phyloP scores from a whole-genome alignment of 208 protist genomes.

The Trypanosoma rangeli region DNA sequence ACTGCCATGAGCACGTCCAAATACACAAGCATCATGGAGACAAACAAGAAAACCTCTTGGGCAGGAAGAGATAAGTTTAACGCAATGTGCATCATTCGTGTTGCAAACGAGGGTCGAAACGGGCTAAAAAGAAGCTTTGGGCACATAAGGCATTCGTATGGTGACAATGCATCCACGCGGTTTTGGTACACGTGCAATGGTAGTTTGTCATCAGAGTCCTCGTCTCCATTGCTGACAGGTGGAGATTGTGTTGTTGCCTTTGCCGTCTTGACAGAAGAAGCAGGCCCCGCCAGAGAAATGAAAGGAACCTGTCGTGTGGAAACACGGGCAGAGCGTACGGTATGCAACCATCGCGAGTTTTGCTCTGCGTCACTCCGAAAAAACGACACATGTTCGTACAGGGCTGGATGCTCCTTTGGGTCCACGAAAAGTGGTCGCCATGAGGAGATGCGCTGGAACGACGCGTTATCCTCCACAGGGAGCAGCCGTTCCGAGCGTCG shows the following conservation, averaged over 20 bases:
- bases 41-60: conserved; percentile 52
- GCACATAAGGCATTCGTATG: conserved; percentile 60
- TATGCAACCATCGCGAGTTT: conserved; percentile 35
- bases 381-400: conserved; percentile 46
- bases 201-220: conserved; percentile 3
- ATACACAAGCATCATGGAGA: conserved; percentile 46
- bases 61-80: conserved; percentile 41
- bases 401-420: conserved; percentile 22
- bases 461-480: conserved; percentile 43
- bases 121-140: conserved; percentile 64
- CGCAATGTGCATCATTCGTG: conserved; percentile 29
- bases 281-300: conserved; percentile 9
- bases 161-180: conserved; percentile 36
- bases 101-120: conserved; percentile 35
- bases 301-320: conserved; percentile 50
- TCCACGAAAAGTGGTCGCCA: conserved; percentile 43
- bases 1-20: conserved; percentile 39
- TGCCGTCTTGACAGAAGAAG: neutral
- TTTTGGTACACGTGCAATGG: conserved; percentile 13
- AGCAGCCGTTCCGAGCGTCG: conserved; percentile 55
- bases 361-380: conserved; percentile 31
- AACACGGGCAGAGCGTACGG: conserved; percentile 44
- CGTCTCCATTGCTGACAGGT: neutral
- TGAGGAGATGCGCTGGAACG: conserved; percentile 30
- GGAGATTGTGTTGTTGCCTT: neutral